Evolutionary conservation across 305 asterid genomes (phyloP).

Genomic region (Lippia alba): DNA sequence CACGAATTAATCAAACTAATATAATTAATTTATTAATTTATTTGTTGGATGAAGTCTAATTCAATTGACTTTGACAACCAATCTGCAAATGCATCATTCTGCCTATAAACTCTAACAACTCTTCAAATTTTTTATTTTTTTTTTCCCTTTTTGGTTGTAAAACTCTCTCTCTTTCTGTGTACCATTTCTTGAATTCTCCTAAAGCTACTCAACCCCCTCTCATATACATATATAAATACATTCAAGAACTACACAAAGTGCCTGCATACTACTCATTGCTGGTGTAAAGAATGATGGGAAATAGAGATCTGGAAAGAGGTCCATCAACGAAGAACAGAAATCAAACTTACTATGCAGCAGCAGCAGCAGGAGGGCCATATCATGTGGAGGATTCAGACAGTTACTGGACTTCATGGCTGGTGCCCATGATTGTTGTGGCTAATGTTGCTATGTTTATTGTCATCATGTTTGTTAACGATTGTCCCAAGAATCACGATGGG

Average conservation of each 20-base stretch:
- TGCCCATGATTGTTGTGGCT: conserved; percentile 83
- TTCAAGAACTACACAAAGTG: neutral
- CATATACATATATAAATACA: neutral
- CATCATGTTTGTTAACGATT: conserved; percentile 83
- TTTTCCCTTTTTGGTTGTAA: neutral
- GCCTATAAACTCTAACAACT: neutral
- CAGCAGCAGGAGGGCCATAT: conserved; percentile 42
- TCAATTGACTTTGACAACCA: conserved; percentile 10
- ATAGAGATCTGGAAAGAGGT: conserved; percentile 76
- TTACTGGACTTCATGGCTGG: conserved; percentile 95
- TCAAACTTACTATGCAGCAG: conserved; percentile 36
- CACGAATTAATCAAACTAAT: conserved; percentile 2
- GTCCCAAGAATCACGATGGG: conserved; percentile 63
- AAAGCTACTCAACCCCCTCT: conserved; percentile 37
- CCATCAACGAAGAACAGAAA: conserved; percentile 51
- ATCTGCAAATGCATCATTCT: conserved; percentile 13
- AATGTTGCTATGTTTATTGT: conserved; percentile 83
- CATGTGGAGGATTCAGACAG: conserved; percentile 60
- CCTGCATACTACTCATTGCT: neutral
- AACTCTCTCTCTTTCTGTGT: conserved; percentile 24
- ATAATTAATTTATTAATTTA: neutral
- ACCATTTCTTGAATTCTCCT: conserved; percentile 46
- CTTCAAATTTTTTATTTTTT: neutral
- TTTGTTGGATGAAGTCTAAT: too few species aligned
- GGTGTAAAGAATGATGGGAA: conserved; percentile 48